Evolutionary conservation across 352 stramenopile genomes (phyloP).

Genomic region (Pythium coloratum): DNA sequence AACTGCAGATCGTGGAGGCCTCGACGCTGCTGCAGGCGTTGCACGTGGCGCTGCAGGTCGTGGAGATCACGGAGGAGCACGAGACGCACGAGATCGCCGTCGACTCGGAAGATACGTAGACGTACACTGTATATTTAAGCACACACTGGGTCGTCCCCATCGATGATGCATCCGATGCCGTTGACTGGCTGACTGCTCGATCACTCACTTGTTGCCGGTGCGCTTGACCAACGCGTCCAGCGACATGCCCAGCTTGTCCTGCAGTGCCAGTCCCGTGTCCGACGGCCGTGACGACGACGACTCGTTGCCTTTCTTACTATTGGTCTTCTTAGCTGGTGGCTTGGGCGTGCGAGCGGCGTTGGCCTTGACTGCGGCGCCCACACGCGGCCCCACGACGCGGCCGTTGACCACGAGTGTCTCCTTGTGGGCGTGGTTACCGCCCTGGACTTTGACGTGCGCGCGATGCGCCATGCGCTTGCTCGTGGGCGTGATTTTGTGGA

Average conservation of each 20-base stretch:
- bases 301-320: slow-evolving; percentile 14
- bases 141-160: neutral
- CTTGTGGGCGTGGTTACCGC: slow-evolving; percentile 15
- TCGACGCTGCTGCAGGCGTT: slow-evolving; percentile 67
- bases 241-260: slow-evolving; percentile 65
- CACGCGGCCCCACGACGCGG: slow-evolving; percentile 49
- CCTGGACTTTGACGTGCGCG: slow-evolving; percentile 49
- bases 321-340: neutral
- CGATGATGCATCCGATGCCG: too few relatives aligned
- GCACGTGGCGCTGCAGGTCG: slow-evolving; percentile 48
- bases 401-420: slow-evolving; percentile 59
- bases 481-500: slow-evolving; percentile 42
- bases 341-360: slow-evolving; percentile 9
- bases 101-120: slow-evolving; percentile 18
- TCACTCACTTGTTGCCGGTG: slow-evolving; percentile 21
- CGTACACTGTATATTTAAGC: slow-evolving; percentile 28
- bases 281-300: neutral
- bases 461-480: slow-evolving; percentile 47
- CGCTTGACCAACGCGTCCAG: slow-evolving; percentile 67
- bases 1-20: slow-evolving; percentile 61
- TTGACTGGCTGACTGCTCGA: too few relatives aligned
- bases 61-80: slow-evolving; percentile 6
- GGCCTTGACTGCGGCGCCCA: slow-evolving; percentile 27
- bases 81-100: neutral
- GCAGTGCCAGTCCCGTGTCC: slow-evolving; percentile 35